Evolutionary conservation across 2,329 filamentous ascomycete species (phyloP).

Genomic region (Aspergillus piperis): DNA sequence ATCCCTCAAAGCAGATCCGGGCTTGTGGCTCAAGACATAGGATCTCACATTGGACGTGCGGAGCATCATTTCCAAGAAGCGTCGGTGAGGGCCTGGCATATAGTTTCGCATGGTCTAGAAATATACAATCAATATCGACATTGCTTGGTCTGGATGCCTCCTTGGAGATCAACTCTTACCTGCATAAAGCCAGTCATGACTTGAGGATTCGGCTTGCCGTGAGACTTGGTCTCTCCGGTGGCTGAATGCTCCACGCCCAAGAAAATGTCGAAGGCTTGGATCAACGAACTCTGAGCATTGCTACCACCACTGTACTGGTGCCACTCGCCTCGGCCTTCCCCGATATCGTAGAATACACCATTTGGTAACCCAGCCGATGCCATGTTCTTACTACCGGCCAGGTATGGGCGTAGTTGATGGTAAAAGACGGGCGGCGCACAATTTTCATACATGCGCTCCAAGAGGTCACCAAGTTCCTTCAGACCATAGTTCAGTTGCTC

Average conservation of each 20-base stretch:
- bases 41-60: conserved; percentile 48
- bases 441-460: conserved; percentile 55
- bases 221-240: conserved; percentile 31
- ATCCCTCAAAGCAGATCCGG: conserved; percentile 37
- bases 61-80: conserved; percentile 53
- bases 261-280: conserved; percentile 57
- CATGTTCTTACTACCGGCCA: conserved; percentile 59
- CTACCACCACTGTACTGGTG: conserved; percentile 55
- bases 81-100: conserved; percentile 55
- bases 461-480: conserved; percentile 42
- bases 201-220: conserved; percentile 1
- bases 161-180: conserved; percentile 1
- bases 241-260: conserved; percentile 53
- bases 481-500: conserved; percentile 45
- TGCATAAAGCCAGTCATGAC: conserved; percentile 14
- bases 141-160: background rate
- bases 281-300: conserved; percentile 57
- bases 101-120: conserved; percentile 55
- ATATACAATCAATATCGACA: conserved; percentile 3
- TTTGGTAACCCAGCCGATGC: conserved; percentile 51
- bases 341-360: conserved; percentile 56
- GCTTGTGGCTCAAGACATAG: conserved; percentile 42
- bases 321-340: conserved; percentile 52
- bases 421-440: conserved; percentile 54
- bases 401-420: conserved; percentile 53